phyloP scores from a whole-genome alignment of 257 asterid species.

The Solanum chilense region DNA sequence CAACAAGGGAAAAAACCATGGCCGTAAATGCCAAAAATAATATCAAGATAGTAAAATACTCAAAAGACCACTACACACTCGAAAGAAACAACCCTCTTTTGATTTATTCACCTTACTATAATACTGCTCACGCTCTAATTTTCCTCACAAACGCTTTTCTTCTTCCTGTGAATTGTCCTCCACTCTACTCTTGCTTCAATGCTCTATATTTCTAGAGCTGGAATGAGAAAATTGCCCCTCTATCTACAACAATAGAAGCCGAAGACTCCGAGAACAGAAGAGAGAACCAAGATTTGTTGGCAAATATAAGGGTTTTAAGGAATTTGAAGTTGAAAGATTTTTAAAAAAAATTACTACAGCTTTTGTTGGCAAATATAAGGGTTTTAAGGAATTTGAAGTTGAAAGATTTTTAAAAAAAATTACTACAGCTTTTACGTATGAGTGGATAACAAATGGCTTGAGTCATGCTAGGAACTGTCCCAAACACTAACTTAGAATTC shows the following conservation, averaged over 20 bases:
- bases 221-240: background rate
- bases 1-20: background rate
- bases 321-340: background rate
- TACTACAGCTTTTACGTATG: background rate
- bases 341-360: background rate
- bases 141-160: background rate
- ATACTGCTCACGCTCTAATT: background rate
- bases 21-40: background rate
- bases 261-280: background rate
- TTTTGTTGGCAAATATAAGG: background rate
- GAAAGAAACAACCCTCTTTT: background rate
- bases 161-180: background rate
- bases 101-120: background rate
- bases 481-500: background rate
- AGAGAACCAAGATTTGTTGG: background rate
- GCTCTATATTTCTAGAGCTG: background rate
- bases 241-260: background rate
- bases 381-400: background rate
- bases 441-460: background rate
- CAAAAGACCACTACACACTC: background rate
- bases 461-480: background rate
- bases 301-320: background rate
- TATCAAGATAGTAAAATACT: background rate
- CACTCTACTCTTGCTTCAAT: background rate
- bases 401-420: background rate